Evolutionary conservation across 306 rosid genomes (phyloP).

Genomic region (Pterocarpus santalinus): DNA sequence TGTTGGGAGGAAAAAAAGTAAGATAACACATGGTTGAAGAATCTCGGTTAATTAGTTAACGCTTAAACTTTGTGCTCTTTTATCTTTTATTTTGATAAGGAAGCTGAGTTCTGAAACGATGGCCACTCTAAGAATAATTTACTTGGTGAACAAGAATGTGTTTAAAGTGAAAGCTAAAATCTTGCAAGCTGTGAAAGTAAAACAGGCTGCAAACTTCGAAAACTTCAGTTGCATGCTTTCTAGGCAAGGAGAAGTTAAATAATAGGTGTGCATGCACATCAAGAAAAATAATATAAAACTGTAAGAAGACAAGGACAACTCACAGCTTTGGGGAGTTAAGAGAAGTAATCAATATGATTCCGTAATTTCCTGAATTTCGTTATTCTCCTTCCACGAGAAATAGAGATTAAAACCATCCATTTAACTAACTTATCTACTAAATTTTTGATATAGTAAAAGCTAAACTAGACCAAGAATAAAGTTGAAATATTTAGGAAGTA

Average conservation of each 20-base stretch:
- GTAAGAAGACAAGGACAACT: neutral
- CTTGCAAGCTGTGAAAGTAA: neutral
- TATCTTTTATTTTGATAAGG: neutral
- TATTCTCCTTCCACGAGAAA: too few species aligned
- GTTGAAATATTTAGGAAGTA: too few species aligned
- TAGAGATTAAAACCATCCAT: neutral
- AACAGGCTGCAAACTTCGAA: neutral
- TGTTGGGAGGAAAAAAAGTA: neutral
- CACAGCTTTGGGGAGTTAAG: too few species aligned
- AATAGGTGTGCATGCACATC: neutral
- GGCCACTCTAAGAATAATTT: constrained; percentile 16
- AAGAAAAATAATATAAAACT: too few species aligned
- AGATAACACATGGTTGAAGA: constrained; percentile 43
- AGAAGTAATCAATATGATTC: neutral
- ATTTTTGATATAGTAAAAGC: too few species aligned
- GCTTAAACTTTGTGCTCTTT: neutral
- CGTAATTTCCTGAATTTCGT: too few species aligned
- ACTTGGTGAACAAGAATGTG: constrained; percentile 25
- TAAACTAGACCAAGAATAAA: too few species aligned
- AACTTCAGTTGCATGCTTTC: constrained; percentile 1
- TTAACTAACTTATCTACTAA: neutral
- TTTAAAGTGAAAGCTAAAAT: neutral
- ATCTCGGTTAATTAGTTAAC: constrained; percentile 35
- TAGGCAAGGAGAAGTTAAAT: neutral
- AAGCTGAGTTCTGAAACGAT: neutral